phyloP scores from a whole-genome alignment of 495 filamentous ascomycete genomes.

The Darksidea phi region DNA sequence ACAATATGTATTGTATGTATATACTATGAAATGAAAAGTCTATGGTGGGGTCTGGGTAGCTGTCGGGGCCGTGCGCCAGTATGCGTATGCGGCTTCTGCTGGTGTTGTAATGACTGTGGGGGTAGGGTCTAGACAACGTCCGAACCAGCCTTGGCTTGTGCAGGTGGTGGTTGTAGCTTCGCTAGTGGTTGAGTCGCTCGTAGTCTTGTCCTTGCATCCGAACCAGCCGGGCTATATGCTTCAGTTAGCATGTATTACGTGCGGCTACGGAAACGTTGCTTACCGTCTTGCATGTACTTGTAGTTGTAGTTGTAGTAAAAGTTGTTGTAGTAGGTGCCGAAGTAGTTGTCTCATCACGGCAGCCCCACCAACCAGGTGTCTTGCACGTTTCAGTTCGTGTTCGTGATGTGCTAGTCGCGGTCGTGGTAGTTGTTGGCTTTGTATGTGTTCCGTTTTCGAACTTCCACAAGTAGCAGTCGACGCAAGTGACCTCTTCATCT shows the following conservation, averaged over 20 bases:
- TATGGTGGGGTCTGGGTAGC: slow-evolving; percentile 13
- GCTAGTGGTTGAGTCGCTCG: background rate
- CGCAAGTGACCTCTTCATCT: slow-evolving; percentile 22
- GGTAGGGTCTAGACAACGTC: slow-evolving; percentile 20
- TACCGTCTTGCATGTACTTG: slow-evolving; percentile 25
- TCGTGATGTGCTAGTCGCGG: slow-evolving; percentile 2
- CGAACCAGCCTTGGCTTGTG: slow-evolving; percentile 29
- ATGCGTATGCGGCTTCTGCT: slow-evolving; percentile 7
- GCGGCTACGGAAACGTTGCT: background rate
- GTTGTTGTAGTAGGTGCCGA: background rate
- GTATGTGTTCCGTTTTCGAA: slow-evolving; percentile 28
- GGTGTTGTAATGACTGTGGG: slow-evolving; percentile 10
- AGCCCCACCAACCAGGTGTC: slow-evolving; percentile 31
- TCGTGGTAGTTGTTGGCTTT: slow-evolving; percentile 15
- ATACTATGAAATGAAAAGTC: background rate
- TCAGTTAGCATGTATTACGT: background rate
- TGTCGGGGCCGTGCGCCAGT: slow-evolving; percentile 21
- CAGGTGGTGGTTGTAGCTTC: slow-evolving; percentile 19
- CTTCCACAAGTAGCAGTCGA: slow-evolving; percentile 29
- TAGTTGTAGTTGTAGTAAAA: slow-evolving; percentile 6
- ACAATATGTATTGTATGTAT: no score
- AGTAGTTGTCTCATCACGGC: slow-evolving; percentile 21
- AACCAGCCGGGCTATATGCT: slow-evolving; percentile 22
- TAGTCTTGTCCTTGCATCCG: slow-evolving; percentile 26
- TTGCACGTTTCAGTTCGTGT: slow-evolving; percentile 29